phyloP scores from a whole-genome alignment of 257 asterid species.

The Rubia yunnanensis region DNA sequence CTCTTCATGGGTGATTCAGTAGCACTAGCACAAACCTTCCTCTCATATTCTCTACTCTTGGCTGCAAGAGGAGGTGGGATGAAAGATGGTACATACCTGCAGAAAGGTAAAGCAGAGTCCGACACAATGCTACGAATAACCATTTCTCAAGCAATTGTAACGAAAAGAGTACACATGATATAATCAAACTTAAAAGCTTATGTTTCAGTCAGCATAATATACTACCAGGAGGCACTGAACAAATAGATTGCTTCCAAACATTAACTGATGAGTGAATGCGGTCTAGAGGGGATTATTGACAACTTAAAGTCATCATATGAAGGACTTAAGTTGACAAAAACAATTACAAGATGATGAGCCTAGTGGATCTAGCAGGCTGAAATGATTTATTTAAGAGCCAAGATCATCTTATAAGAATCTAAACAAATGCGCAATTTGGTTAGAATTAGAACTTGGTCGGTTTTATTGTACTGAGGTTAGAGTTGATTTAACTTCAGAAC shows the following conservation, averaged over 20 bases:
- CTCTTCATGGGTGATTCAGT: not conserved
- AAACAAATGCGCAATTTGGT: not conserved
- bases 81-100: constrained; percentile 98
- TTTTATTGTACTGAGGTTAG: not conserved
- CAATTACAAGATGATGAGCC: too few species aligned
- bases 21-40: constrained; percentile 44
- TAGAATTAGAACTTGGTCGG: not conserved
- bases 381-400: not conserved
- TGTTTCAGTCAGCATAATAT: not conserved
- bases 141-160: constrained; percentile 10
- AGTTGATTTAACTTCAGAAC: not conserved
- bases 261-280: not conserved
- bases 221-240: not conserved
- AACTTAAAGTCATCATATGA: not conserved
- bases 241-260: not conserved
- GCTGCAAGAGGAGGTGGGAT: constrained; percentile 90
- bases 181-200: not conserved
- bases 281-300: not conserved
- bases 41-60: constrained; percentile 73
- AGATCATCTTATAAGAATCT: not conserved
- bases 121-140: constrained; percentile 32
- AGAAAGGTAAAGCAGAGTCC: constrained; percentile 45
- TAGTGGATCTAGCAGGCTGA: not conserved
- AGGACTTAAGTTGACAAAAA: not conserved
- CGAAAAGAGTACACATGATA: constrained; percentile 3